Conservation (phyloP, 2,329 filamentous ascomycete genomes). For the Tympanopsis confertula region DNA sequence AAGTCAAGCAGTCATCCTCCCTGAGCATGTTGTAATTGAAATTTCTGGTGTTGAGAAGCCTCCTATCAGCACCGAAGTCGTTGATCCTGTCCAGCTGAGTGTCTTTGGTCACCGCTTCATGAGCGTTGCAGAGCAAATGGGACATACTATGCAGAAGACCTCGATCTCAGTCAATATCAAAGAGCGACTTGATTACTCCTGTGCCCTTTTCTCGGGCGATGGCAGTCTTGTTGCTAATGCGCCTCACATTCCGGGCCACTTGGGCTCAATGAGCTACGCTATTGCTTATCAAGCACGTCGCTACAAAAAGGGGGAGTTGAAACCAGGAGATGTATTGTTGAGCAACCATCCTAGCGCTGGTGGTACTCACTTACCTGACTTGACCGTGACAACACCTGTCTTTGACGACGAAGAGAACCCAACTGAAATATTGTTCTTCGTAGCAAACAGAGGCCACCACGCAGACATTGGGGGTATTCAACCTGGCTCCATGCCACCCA, state of each 20-base stretch:
- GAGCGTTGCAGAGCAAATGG: constrained; percentile 48
- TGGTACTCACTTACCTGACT: constrained; percentile 26
- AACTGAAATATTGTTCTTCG: constrained; percentile 21
- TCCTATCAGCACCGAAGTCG: constrained; percentile 9
- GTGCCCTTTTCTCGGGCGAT: constrained; percentile 25
- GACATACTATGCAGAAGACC: constrained; percentile 40
- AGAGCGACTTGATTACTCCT: constrained; percentile 28
- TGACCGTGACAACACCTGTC: constrained; percentile 25
- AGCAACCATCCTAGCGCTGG: constrained; percentile 25
- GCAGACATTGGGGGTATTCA: constrained; percentile 24
- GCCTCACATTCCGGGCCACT: constrained; percentile 26
- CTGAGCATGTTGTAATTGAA: constrained; percentile 22
- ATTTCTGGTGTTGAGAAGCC: constrained; percentile 17
- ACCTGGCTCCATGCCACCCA: constrained; percentile 27
- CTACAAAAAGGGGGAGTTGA: constrained; percentile 16
- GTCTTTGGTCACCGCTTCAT: constrained; percentile 46
- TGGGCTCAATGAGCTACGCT: constrained; percentile 28
- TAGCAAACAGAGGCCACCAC: constrained; percentile 25
- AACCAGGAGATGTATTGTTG: constrained; percentile 24
- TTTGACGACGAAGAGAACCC: constrained; percentile 11
- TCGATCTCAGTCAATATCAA: constrained; percentile 36
- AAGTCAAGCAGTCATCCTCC: constrained; percentile 18
- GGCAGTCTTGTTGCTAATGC: constrained; percentile 27
- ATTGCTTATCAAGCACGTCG: constrained; percentile 29
- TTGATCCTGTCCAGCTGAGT: constrained; percentile 38